Conservation (phyloP, 2,329 filamentous ascomycete genomes). For the Colletotrichum caudatum region DNA sequence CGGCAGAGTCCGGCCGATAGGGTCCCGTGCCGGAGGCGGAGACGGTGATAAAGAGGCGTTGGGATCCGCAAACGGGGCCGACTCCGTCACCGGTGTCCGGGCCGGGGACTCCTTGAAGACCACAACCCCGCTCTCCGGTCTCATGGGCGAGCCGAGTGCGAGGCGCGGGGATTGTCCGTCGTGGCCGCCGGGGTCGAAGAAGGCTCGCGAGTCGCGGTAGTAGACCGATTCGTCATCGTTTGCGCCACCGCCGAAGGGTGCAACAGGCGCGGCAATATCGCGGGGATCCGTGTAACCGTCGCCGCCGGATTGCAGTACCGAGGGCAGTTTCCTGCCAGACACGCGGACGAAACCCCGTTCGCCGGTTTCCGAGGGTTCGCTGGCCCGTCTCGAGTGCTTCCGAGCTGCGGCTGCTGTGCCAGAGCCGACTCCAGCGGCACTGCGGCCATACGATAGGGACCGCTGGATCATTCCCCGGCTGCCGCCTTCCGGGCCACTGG, state of each 20-base stretch:
- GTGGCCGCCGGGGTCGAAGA: conserved; percentile 53
- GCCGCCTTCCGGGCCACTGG: conserved; percentile 42
- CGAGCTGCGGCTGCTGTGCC: conserved; percentile 36
- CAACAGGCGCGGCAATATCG: conserved; percentile 49
- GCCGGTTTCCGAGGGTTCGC: conserved; percentile 52
- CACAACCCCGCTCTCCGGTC: conserved; percentile 70
- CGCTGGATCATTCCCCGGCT: conserved; percentile 60
- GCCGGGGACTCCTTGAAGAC: conserved; percentile 74
- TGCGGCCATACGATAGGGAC: conserved; percentile 52
- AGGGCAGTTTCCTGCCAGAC: conserved; percentile 73
- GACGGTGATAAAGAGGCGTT: conserved; percentile 39
- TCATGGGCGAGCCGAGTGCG: conserved; percentile 69
- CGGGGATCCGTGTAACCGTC: conserved; percentile 70
- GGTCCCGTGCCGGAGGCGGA: conserved; percentile 50
- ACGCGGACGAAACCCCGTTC: conserved; percentile 74
- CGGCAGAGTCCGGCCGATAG: conserved; percentile 53
- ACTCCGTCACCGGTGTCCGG: conserved; percentile 70
- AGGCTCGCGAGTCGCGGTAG: conserved; percentile 65
- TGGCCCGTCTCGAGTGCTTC: conserved; percentile 51
- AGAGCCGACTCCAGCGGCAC: conserved; percentile 8
- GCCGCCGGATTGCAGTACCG: conserved; percentile 71
- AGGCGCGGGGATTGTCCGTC: conserved; percentile 53
- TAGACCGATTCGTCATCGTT: conserved; percentile 61
- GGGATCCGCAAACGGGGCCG: conserved; percentile 60
- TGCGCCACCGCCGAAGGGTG: conserved; percentile 44